Evolutionary conservation across 768 basidiomycete genomes (phyloP), one percentile per base, ranked within the genome.

Genomic region (Suillus placidus): DNA sequence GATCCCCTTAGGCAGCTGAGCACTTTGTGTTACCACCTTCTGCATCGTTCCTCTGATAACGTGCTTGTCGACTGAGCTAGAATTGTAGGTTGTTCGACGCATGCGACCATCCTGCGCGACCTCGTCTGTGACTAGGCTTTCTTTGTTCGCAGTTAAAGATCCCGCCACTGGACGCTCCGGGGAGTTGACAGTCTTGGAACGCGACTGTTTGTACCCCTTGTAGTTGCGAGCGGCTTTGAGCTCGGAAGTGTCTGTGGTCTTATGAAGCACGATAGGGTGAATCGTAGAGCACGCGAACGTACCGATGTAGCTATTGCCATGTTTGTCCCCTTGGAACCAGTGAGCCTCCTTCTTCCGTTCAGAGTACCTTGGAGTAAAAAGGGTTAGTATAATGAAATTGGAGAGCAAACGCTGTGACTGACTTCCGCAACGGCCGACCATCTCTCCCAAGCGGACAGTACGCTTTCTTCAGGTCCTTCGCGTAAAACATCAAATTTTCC

Each of bases 381-480:
- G 6, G 49, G 42, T 57, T 37, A 64, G 62, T 47, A 32, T 6
- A 35, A n/a, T 23, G 49, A 47, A 35, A 30, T 30, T 6, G 52
- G 60, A 57, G 40, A 23, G n/a, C 37, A 18, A 38, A 60, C 66
- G 61, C 56, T 30, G 12, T 45, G 32, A 75, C 85, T 57, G 64
- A 91, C 91, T 83, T 89, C 72, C 89, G 83, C 62, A 84, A 73
- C 1, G 89, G 88, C 26, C 83, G 81, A 20, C 88, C 88, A 64
- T 89, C 84, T 5, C 80, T 77, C 4, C 81, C 82, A 1, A 88
- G 74, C 0, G 91, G 89, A 49, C 83, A 83, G 64, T 88, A 88
- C 4, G 87, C 84, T 1, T 73, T 71, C 5, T 78, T 72, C 26
- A 81, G 70, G 26, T 82, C 84, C 61, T 80, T 82, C 14, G 75